Evolutionary conservation across 495 filamentous ascomycete genomes (phyloP), one percentile per base, ranked within the genome.

Genomic region (Penicillium paxilli): DNA sequence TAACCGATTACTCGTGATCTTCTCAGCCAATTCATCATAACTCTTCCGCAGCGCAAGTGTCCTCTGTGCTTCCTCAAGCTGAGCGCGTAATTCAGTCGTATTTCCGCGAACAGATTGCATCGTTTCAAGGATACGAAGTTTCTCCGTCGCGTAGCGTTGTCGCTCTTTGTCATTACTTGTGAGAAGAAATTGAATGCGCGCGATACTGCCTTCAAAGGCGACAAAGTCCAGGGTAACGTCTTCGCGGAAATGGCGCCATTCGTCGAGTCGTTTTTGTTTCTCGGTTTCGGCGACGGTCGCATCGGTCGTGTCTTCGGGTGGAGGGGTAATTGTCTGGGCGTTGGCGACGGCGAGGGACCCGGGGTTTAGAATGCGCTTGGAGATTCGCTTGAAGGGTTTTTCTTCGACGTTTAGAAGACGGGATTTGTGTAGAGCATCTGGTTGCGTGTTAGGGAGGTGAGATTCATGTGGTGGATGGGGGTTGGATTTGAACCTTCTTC

Each of bases 401-500:
- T 95, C 88, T 79, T 98, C 94, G 58, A 97, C 88, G 59, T 86
- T 87, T 28, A 98, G 82, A 20, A 96, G 90, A 21, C 94, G 94
- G 30, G 83, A 80, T 66, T 92, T 95, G 79, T 97, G 92, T 23
- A 97, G 86, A 38, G 89, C 83, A 69, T 95, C 92, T 85, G 47
- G 51, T 53, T 33, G 46, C 35, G 21, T 45, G 54, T 59, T 56
- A 69, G 58, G 52, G 46, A 32, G 47, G 52, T 1, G 30, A 4
- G 30, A 14, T 32, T 4, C 2, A 58, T 37, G 33, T 37, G 3
- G 33, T n/a, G n/a, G 51, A 30, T 58, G 21, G 47, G 30, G 38
- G 53, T 42, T 32, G 28, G 46, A 59, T 33, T 62, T 33, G 58
- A n/a, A 80, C 80, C 80, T 79, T 82, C 80, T 61, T 81, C 79